Conservation (phyloP, 1,139 yeast species). For the Arxiozyma telluris region DNA sequence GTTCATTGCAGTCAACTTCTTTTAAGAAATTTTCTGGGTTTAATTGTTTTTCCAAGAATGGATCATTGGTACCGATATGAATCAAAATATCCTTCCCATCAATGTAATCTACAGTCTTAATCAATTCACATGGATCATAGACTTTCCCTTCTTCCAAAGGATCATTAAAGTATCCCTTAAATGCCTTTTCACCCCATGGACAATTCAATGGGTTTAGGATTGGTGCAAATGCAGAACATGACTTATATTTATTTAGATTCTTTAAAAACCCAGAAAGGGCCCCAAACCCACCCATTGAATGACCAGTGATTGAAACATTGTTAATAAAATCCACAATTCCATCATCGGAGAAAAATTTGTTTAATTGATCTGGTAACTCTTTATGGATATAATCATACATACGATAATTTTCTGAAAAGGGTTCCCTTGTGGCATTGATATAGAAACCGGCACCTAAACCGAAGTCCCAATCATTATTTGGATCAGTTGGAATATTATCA, state of each 20-base stretch:
- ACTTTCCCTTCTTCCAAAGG: constrained; percentile 45
- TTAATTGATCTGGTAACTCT: constrained; percentile 47
- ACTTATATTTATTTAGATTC: constrained; percentile 58
- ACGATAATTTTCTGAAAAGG: constrained; percentile 63
- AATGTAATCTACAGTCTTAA: constrained; percentile 42
- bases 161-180: constrained; percentile 54
- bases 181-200: constrained; percentile 85
- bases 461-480: constrained; percentile 87
- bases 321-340: constrained; percentile 31
- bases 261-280: constrained; percentile 71
- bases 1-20: constrained; percentile 48
- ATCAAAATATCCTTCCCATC: constrained; percentile 50
- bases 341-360: constrained; percentile 45
- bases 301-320: constrained; percentile 74
- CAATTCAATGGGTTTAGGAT: constrained; percentile 67
- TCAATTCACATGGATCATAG: constrained; percentile 75
- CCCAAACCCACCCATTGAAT: constrained; percentile 98
- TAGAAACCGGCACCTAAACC: constrained; percentile 96
- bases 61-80: constrained; percentile 75
- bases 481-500: constrained; percentile 74
- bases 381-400: constrained; percentile 79
- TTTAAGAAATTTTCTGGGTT: constrained; percentile 65
- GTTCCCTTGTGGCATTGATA: constrained; percentile 68
- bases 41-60: constrained; percentile 61
- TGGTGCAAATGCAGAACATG: constrained; percentile 90